Evolutionary conservation across 257 asterid species (phyloP).

Genomic region (Ilex aquifolium): DNA sequence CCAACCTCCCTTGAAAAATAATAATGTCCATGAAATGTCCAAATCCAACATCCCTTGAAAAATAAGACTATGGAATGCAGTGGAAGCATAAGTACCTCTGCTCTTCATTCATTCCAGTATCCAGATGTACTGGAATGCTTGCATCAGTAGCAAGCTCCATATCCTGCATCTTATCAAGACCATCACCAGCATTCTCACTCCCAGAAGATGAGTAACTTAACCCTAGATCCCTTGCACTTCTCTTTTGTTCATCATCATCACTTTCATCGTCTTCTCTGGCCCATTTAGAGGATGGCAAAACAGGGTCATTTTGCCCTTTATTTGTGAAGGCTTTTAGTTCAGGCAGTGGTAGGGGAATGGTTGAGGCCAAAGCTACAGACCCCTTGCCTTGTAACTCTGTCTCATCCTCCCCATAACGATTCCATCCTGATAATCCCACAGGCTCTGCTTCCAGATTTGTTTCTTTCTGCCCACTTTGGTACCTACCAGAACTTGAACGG

Average conservation of each 20-base stretch:
- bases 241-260: slow-evolving; percentile 64
- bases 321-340: slow-evolving; percentile 22
- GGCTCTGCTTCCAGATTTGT: slow-evolving; percentile 40
- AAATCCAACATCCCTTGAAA: not conserved
- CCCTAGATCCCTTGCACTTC: slow-evolving; percentile 58
- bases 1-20: not conserved
- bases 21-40: not conserved
- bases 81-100: slow-evolving; percentile 45
- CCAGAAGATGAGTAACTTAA: slow-evolving; percentile 88
- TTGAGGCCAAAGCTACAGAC: slow-evolving; percentile 20
- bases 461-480: slow-evolving; percentile 45
- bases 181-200: slow-evolving; percentile 74
- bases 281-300: slow-evolving; percentile 91
- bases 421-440: slow-evolving; percentile 35
- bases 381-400: slow-evolving; percentile 41
- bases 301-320: slow-evolving; percentile 50
- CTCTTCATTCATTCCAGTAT: slow-evolving; percentile 71
- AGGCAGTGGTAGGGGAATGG: slow-evolving; percentile 27
- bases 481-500: slow-evolving; percentile 54
- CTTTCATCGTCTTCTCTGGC: slow-evolving; percentile 81
- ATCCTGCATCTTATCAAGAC: slow-evolving; percentile 35
- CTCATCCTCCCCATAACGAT: slow-evolving; percentile 38
- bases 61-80: not conserved
- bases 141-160: slow-evolving; percentile 47
- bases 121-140: slow-evolving; percentile 46